Percentiles rank a stretch among this genome's conserved stretches.
Conservation (phyloP, 1,139 yeast species). For the Hyphopichia burtonii region DNA sequence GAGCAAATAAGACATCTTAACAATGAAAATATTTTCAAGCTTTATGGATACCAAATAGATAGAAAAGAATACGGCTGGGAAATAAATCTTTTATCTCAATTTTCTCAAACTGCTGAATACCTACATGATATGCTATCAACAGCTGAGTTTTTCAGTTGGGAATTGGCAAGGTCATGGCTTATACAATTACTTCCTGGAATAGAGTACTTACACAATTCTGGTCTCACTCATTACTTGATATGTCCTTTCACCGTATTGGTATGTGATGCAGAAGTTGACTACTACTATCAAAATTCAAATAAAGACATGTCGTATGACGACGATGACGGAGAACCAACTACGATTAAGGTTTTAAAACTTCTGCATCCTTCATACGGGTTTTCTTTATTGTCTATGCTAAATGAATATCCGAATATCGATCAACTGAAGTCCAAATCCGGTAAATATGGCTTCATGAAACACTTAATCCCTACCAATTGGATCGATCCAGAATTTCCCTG, state of each 20-base stretch:
- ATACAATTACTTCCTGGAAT: slow-evolving; percentile 82
- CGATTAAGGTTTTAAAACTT: slow-evolving; percentile 50
- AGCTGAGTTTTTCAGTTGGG: slow-evolving; percentile 64
- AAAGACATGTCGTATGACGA: slow-evolving; percentile 3
- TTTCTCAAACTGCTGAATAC: slow-evolving; percentile 51
- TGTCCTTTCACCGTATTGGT: slow-evolving; percentile 57
- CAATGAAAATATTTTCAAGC: slow-evolving; percentile 63
- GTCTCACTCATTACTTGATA: slow-evolving; percentile 70
- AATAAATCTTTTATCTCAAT: slow-evolving; percentile 67
- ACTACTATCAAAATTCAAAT: slow-evolving; percentile 8
- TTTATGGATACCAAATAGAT: slow-evolving; percentile 74
- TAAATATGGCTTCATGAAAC: slow-evolving; percentile 10
- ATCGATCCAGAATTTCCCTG: slow-evolving; percentile 67
- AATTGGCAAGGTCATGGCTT: slow-evolving; percentile 84
- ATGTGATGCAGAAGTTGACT: slow-evolving; percentile 18
- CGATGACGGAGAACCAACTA: neutral
- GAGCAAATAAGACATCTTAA: slow-evolving; percentile 55
- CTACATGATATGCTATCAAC: slow-evolving; percentile 68
- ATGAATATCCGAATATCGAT: slow-evolving; percentile 44
- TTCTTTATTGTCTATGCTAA: slow-evolving; percentile 59
- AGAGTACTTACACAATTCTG: slow-evolving; percentile 78
- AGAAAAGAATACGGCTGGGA: slow-evolving; percentile 51
- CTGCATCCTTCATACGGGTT: slow-evolving; percentile 72
- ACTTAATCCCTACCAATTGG: slow-evolving; percentile 49
- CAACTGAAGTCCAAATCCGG: slow-evolving; percentile 6